Evolutionary conservation across 2,329 filamentous ascomycete genomes (phyloP), one percentile per base, ranked within the genome.

Genomic region (Mollisiaceae sp.): DNA sequence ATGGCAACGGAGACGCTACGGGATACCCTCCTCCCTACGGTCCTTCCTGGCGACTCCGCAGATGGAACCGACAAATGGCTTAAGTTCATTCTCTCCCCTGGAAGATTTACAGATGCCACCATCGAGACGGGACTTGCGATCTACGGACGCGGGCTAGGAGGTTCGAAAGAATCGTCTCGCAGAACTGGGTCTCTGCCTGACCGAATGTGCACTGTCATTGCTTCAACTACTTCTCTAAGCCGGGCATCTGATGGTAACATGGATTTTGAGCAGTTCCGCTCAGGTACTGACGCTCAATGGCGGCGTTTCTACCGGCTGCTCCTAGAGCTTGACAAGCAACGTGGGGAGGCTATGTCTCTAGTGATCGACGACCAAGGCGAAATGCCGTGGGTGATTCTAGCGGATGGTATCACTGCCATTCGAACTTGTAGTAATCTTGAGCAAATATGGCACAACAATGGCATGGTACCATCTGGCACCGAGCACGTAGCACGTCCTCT

Each of bases 31-130:
- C 82, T 85, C 6, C 87, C 87, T 39, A 79, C 82, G 18, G 83
- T 89, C n/a, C 82, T 86, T 15, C 79, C 86, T 15, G 86, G 86
- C 67, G 89, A 92, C 73, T 80, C 89, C 39, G 84, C 87, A 36
- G 90, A 94, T 77, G 82, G 88, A 8, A 90, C 89, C 0, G 92
- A 97, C 72, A 91, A 91, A 76, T 99, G 95, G 95, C 81, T 97
- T 9, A 84, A 91, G 35, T 91, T 91, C 70, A 87, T 99, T 65
- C 85, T 98, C 72, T 89, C 87, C 65, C 94, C 95, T 1, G 93
- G 92, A 18, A 88, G 91, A 62, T 98, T 96, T 75, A 91, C 91
- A 0, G 85, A 83, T 39, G 84, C 91, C 8, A 94, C 92, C 0
- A 82, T 99, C 15, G 92, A 97, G 76, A 92, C 93, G 18, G 92